phyloP scores from a whole-genome alignment of 2,329 filamentous ascomycete genomes.

The Aspergillus sp. region DNA sequence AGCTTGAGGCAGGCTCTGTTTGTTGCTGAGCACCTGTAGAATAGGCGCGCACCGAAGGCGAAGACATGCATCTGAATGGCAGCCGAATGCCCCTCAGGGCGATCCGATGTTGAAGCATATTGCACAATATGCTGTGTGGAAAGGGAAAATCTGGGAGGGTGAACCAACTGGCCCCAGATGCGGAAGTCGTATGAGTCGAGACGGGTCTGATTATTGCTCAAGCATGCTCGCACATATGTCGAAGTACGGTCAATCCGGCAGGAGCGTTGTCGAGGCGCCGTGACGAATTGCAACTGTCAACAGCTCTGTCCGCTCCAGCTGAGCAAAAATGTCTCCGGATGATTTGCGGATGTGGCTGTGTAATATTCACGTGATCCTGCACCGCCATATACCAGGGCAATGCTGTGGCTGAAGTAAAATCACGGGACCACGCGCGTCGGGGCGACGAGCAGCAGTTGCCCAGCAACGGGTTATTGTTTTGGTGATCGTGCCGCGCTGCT shows the following conservation, averaged over 20 bases:
- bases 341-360: constrained; percentile 20
- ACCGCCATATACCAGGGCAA: constrained; percentile 15
- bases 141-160: background rate
- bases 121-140: constrained; percentile 10
- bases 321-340: constrained; percentile 25
- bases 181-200: background rate
- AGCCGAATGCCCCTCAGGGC: constrained; percentile 53
- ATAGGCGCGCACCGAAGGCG: constrained; percentile 52
- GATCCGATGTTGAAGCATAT: constrained; percentile 68
- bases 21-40: constrained; percentile 48
- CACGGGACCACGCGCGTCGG: constrained; percentile 21
- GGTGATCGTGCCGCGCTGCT: constrained; percentile 17
- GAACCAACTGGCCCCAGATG: constrained; percentile 6
- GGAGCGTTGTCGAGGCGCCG: constrained; percentile 7
- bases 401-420: constrained; percentile 9
- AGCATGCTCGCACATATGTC: constrained; percentile 13
- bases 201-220: constrained; percentile 9
- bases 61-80: constrained; percentile 48
- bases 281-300: constrained; percentile 10
- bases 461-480: constrained; percentile 34
- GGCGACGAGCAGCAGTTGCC: constrained; percentile 48
- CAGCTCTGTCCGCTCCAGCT: constrained; percentile 1
- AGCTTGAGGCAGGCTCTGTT: constrained; percentile 29
- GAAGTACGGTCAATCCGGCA: background rate
- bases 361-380: constrained; percentile 17